phyloP scores from a whole-genome alignment of 352 stramenopile species.

The Pythium dissotocum region DNA sequence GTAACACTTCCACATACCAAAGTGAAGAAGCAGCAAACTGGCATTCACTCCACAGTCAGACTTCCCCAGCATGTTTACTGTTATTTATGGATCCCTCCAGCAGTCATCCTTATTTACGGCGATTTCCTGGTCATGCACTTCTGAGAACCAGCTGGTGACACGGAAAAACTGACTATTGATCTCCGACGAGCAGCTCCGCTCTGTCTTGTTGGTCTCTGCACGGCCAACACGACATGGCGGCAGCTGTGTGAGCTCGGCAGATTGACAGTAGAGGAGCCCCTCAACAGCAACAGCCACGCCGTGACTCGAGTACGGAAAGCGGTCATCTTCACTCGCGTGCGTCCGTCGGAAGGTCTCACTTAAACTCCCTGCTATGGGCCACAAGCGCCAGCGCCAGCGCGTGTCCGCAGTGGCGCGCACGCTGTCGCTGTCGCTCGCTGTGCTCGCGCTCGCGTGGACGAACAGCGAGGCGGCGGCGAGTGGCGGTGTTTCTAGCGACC shows the following conservation, averaged over 20 bases:
- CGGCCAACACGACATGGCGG: not conserved
- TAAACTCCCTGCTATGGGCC: constrained; percentile 4
- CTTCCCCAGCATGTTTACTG: too few relatives aligned
- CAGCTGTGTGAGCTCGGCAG: not conserved
- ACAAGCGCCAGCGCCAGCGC: constrained; percentile 10
- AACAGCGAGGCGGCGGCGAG: not conserved
- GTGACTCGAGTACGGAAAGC: not conserved
- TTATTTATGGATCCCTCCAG: too few relatives aligned
- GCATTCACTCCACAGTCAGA: too few relatives aligned
- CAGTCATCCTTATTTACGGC: not conserved
- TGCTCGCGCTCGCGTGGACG: not conserved
- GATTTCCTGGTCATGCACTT: not conserved
- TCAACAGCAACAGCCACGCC: not conserved
- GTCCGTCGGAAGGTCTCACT: not conserved
- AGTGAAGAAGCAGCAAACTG: too few relatives aligned
- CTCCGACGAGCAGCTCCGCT: not conserved
- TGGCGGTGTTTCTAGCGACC: not conserved
- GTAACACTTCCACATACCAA: too few relatives aligned
- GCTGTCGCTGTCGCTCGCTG: constrained; percentile 7
- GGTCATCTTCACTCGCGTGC: too few relatives aligned
- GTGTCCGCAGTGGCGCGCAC: not conserved
- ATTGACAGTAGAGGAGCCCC: not conserved
- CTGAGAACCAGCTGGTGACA: not conserved
- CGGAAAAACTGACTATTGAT: not conserved
- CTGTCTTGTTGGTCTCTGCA: not conserved